Conservation (phyloP, 441 rosid species). For the Breynia disticha region DNA sequence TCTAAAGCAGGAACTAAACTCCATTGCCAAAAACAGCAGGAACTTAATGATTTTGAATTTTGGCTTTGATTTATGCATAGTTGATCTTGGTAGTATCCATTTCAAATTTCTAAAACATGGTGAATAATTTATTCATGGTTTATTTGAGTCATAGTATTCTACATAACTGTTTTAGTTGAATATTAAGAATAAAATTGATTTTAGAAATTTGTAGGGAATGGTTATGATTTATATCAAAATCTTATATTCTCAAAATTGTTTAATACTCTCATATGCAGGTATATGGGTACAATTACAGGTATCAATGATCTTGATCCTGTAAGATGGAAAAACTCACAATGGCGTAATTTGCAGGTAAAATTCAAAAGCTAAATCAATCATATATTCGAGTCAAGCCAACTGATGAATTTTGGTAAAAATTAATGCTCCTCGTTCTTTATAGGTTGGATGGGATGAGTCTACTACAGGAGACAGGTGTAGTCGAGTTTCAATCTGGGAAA, state of each 20-base stretch:
- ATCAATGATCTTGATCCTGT: constrained; percentile 77
- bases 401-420: not conserved
- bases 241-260: not conserved
- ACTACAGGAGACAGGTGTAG: constrained; percentile 73
- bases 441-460: constrained; percentile 99
- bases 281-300: constrained; percentile 92
- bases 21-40: too few species aligned
- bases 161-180: not conserved
- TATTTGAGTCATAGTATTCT: too few species aligned
- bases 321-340: constrained; percentile 90
- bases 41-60: too few species aligned
- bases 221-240: not conserved
- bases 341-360: constrained; percentile 88
- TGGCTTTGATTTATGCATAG: too few species aligned
- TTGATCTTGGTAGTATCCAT: too few species aligned
- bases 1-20: too few species aligned
- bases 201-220: not conserved
- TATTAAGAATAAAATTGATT: too few species aligned
- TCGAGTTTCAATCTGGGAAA: constrained; percentile 93
- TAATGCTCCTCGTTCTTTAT: constrained; percentile 12
- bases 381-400: not conserved
- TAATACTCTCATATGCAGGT: constrained; percentile 37
- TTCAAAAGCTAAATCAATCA: not conserved
- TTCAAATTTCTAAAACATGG: too few species aligned
- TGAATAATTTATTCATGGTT: too few species aligned